Evolutionary conservation across 2,329 filamentous ascomycete genomes (phyloP).

Genomic region (Gnomoniopsis smithogilvyi): DNA sequence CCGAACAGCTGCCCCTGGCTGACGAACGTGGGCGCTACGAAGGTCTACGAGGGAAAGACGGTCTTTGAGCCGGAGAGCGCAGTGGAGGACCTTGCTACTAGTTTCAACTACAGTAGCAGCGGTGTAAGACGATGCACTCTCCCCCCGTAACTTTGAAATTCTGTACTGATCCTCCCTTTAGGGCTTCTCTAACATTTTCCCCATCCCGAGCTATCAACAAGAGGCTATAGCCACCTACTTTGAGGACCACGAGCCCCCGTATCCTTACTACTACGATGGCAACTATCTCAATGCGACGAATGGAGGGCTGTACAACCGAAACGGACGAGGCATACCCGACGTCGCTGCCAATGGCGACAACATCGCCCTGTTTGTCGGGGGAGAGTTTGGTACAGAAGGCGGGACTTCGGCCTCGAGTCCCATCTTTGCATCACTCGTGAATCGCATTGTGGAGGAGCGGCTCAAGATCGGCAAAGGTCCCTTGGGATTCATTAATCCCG

Average conservation of each 20-base stretch:
- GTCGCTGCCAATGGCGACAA: slow-evolving; percentile 26
- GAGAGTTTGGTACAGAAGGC: slow-evolving; percentile 32
- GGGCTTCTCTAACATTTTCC: slow-evolving; percentile 45
- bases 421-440: slow-evolving; percentile 54
- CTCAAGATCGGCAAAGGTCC: slow-evolving; percentile 42
- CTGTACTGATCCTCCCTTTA: slow-evolving; percentile 21
- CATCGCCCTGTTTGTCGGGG: slow-evolving; percentile 25
- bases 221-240: slow-evolving; percentile 39
- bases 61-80: slow-evolving; percentile 20
- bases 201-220: slow-evolving; percentile 39
- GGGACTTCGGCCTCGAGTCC: slow-evolving; percentile 57
- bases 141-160: neutral
- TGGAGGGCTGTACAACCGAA: slow-evolving; percentile 22
- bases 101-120: slow-evolving; percentile 19
- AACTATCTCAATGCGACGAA: slow-evolving; percentile 18
- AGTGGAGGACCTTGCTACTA: slow-evolving; percentile 18
- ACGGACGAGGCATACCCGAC: slow-evolving; percentile 26
- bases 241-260: slow-evolving; percentile 16
- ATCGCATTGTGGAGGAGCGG: slow-evolving; percentile 60
- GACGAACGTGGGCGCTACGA: slow-evolving; percentile 36
- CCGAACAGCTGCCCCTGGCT: slow-evolving; percentile 45
- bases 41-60: slow-evolving; percentile 20
- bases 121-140: neutral
- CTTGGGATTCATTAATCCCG: slow-evolving; percentile 34
- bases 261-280: slow-evolving; percentile 21